Base-by-base conservation (phyloP, 768 basidiomycete genomes). In the Rhizopogon vinicolor region DNA sequence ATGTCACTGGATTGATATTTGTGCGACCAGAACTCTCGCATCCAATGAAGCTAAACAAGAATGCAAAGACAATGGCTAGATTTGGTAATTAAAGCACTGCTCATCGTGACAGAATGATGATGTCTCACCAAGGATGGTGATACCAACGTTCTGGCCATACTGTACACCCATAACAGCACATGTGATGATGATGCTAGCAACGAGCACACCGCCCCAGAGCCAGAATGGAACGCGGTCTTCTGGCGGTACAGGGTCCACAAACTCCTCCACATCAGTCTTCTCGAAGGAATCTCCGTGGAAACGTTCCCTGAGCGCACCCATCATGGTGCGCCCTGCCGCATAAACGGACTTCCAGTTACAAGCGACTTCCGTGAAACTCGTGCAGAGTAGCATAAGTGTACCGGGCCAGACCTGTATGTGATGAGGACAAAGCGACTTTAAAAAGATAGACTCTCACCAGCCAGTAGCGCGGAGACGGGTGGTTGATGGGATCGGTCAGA, bases 11-110 rank as follows among this genome's bases (percentile, higher is more conserved):
- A 63, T 84, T 84, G 63, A 86, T 75, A 56, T 84, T 82, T 5
- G 83, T 86, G 56, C 76, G 70, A 22, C 85, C 83, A 33, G 78
- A 62, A 48, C 78, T 82, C 64, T 85, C 83, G 8, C 83, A 83
- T 41, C 80, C 84, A 59, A 86, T 81, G 71, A 87, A 85, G 31
- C 83, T 83, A 71, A 86, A 87, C 41, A 85, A 44, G 73, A 85
- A 86, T 33, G 80, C 80, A 41, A 85, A 75, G 55, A 86, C 22
- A 45, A 86, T 77, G 8, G 83, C 65, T 59, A 9, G 16, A 41
- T 3, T 31, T 18, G 16, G 31, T 16, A 22, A 19, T 37, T 49
- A 19, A 49, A 25, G 8, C 19, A 10, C 48, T 3, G 19, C 1
- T 37, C 48, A 49, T 37, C 14, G 12, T 22, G 35, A 22, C 33